Percentiles rank a stretch among this genome's conserved stretches.
These are phyloP conservation scores for Sclerotinia glacialis DNA, from an alignment of 2,329 filamentous ascomycete genomes.

Conservation along the genomic window DNA sequence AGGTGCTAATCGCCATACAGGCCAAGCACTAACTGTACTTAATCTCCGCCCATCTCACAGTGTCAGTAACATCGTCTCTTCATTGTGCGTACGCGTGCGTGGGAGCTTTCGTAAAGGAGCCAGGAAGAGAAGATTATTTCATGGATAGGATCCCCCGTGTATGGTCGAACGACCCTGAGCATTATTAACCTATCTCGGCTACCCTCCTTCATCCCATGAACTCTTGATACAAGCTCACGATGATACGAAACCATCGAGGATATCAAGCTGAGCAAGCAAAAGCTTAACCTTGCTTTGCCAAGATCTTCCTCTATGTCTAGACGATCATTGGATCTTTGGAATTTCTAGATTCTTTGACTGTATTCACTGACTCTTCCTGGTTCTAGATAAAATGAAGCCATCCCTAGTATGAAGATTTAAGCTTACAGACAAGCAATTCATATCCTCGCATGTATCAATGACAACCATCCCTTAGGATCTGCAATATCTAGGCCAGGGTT, in stretches of 20 bases:
- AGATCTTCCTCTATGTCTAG: background rate
- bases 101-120: constrained; percentile 6
- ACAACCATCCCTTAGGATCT: background rate
- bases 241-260: background rate
- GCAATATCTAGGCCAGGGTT: background rate
- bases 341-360: background rate
- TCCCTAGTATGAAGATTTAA: constrained; percentile 5
- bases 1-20: background rate
- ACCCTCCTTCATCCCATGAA: constrained; percentile 9
- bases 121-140: constrained; percentile 11
- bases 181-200: background rate
- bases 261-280: background rate
- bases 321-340: background rate
- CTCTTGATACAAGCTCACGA: background rate
- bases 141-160: background rate
- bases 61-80: constrained; percentile 3
- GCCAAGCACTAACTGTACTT: background rate
- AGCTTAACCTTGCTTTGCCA: background rate
- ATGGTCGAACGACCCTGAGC: background rate
- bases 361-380: background rate
- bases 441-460: constrained; percentile 5
- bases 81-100: background rate
- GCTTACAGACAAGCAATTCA: constrained; percentile 5
- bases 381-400: background rate
- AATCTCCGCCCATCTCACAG: constrained; percentile 1